These are phyloP conservation scores for Castanopsis chinensis DNA, from an alignment of 306 rosid genomes.

Conservation along the genomic window DNA sequence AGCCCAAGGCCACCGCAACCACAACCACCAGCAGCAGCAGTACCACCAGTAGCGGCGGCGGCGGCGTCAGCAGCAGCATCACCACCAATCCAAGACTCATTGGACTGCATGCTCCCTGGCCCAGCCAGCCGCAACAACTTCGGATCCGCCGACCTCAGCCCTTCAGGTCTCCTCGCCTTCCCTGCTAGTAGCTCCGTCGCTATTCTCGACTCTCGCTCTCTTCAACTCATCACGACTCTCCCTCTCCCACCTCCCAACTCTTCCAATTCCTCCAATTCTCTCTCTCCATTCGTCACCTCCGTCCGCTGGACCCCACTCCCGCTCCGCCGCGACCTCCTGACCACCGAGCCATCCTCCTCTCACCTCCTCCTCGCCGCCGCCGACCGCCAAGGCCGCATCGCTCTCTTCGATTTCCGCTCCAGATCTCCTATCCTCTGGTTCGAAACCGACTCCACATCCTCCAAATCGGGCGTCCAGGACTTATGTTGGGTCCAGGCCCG, in stretches of 20 bases:
- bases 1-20: constrained; percentile 25
- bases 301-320: constrained; percentile 86
- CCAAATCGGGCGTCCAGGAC: constrained; percentile 67
- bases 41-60: not conserved
- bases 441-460: constrained; percentile 42
- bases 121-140: constrained; percentile 87
- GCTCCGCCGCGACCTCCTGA: constrained; percentile 75
- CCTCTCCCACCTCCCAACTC: constrained; percentile 73
- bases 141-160: constrained; percentile 80
- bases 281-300: constrained; percentile 84
- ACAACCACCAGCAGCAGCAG: not conserved
- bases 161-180: constrained; percentile 83
- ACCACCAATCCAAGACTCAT: constrained; percentile 41
- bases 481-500: constrained; percentile 87
- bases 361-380: constrained; percentile 92
- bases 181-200: constrained; percentile 86
- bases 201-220: constrained; percentile 72
- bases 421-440: constrained; percentile 65
- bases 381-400: constrained; percentile 91
- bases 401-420: constrained; percentile 68
- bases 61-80: not conserved
- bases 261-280: constrained; percentile 20
- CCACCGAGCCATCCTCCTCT: constrained; percentile 76
- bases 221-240: constrained; percentile 71
- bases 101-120: constrained; percentile 93